Conservation (phyloP, 441 rosid genomes). For the Adansonia rubrostipa region DNA sequence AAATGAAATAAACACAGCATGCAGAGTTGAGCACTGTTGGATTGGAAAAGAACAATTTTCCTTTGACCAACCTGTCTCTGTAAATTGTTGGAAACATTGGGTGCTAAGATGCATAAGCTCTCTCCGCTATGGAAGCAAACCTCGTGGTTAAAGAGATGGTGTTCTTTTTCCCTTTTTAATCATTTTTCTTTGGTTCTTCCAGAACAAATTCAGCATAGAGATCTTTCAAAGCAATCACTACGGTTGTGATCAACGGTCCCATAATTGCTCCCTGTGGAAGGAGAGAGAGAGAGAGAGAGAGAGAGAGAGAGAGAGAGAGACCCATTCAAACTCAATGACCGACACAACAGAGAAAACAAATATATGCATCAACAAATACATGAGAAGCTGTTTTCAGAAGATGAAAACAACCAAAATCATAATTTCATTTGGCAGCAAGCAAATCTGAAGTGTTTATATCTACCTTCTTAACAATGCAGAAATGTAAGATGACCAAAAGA, state of each 20-base stretch:
- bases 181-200: slow-evolving; percentile 54
- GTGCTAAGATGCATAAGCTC: slow-evolving; percentile 14
- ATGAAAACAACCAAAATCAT: slow-evolving; percentile 6
- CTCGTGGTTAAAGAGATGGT: neutral
- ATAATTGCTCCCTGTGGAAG: slow-evolving; percentile 84
- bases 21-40: neutral
- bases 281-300: neutral
- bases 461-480: too few species aligned
- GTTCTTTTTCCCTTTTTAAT: slow-evolving; percentile 27
- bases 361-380: slow-evolving; percentile 1
- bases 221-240: slow-evolving; percentile 87
- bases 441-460: neutral
- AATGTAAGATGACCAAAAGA: too few species aligned
- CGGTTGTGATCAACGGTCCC: slow-evolving; percentile 95
- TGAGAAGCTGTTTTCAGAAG: neutral
- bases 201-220: slow-evolving; percentile 80
- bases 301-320: neutral
- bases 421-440: neutral
- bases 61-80: neutral
- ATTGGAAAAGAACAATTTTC: neutral
- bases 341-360: neutral
- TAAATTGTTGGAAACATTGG: neutral
- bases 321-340: neutral
- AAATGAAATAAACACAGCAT: slow-evolving; percentile 16
- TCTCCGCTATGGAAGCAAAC: slow-evolving; percentile 27